phyloP scores from a whole-genome alignment of 129 eudicot genomes.

The Saposhnikovia divaricata region DNA sequence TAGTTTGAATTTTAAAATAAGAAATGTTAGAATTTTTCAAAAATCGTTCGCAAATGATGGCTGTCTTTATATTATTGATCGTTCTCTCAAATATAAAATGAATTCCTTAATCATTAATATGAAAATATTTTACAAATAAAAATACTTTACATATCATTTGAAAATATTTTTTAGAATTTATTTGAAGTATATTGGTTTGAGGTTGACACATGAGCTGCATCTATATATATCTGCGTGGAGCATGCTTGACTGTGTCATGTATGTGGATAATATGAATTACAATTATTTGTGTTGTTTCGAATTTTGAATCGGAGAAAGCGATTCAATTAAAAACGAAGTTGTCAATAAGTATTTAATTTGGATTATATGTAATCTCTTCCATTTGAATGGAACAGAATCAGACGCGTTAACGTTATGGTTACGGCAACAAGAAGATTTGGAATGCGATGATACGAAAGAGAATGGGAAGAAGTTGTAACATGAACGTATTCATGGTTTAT shows the following conservation, averaged over 20 bases:
- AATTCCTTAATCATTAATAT: too few relatives aligned
- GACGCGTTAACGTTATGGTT: background rate
- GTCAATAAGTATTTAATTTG: background rate
- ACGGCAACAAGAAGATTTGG: background rate
- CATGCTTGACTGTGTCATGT: background rate
- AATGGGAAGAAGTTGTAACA: background rate
- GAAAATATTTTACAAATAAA: too few relatives aligned
- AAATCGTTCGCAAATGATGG: too few relatives aligned
- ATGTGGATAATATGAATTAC: background rate
- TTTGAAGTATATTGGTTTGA: background rate
- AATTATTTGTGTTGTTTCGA: background rate
- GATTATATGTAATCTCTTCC: too few relatives aligned
- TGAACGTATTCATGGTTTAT: background rate
- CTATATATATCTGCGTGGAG: background rate
- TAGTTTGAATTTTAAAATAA: too few relatives aligned
- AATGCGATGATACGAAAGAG: background rate
- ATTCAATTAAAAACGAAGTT: background rate
- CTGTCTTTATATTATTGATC: too few relatives aligned
- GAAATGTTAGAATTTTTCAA: too few relatives aligned
- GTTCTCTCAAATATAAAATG: too few relatives aligned
- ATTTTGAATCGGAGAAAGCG: background rate
- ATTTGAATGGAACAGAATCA: background rate
- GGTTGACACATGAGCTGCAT: conserved; percentile 7
- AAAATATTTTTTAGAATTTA: too few relatives aligned
- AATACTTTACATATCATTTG: too few relatives aligned